Conservation (phyloP, 164 flowering plant genomes). For the Vitis riparia region DNA sequence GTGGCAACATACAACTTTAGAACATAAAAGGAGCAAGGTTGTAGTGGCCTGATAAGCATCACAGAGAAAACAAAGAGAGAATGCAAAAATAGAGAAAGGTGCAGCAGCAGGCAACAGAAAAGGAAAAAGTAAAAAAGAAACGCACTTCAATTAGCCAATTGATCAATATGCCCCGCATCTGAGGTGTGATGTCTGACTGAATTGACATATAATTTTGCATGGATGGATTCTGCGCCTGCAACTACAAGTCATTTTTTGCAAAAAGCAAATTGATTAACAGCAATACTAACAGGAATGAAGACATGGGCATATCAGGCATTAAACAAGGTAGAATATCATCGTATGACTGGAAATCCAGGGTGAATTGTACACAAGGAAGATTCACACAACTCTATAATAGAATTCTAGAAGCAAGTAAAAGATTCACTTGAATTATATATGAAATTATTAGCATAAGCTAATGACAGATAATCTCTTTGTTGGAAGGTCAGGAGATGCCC, state of each 20-base stretch:
- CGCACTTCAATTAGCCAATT: slow-evolving; percentile 90
- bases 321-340: too few species aligned
- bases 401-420: too few species aligned
- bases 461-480: too few species aligned
- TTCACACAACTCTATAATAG: too few species aligned
- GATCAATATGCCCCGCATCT: slow-evolving; percentile 76
- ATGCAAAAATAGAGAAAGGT: background rate
- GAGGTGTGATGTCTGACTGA: slow-evolving; percentile 65
- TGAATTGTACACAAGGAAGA: too few species aligned
- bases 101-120: too few species aligned
- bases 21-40: background rate
- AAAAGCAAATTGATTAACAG: background rate
- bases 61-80: background rate
- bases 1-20: background rate
- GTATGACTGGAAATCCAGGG: too few species aligned
- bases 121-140: background rate
- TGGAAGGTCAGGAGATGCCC: too few species aligned
- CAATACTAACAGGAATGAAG: background rate
- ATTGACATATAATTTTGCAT: slow-evolving; percentile 53
- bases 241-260: slow-evolving; percentile 7
- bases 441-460: too few species aligned
- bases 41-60: background rate
- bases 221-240: slow-evolving; percentile 57
- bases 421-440: too few species aligned
- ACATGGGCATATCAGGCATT: background rate